Conservation (phyloP, 2,329 filamentous ascomycete species). For the Talaromyces piceae region DNA sequence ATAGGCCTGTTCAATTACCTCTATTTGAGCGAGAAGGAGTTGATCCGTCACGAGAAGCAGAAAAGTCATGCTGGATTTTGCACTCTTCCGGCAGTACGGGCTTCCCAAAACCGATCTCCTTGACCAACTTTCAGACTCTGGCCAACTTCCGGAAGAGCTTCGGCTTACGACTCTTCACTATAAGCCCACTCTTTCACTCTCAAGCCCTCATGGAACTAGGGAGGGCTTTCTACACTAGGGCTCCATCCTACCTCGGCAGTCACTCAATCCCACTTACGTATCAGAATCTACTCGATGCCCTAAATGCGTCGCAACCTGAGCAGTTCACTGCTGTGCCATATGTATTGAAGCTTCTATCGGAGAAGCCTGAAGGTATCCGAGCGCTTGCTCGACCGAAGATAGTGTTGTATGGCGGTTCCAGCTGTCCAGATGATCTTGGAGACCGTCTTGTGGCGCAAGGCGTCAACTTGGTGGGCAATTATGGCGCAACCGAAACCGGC, state of each 20-base stretch:
- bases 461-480: conserved; percentile 50
- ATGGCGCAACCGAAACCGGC: conserved; percentile 56
- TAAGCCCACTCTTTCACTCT: conserved; percentile 2
- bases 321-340: conserved; percentile 6
- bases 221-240: background rate
- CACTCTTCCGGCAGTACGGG: conserved; percentile 16
- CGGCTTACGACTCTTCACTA: conserved; percentile 2
- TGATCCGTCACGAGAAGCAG: background rate
- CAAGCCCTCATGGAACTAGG: conserved; percentile 1
- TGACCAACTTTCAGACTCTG: conserved; percentile 1
- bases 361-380: background rate
- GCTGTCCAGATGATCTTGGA: conserved; percentile 54
- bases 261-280: conserved; percentile 1
- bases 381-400: conserved; percentile 40
- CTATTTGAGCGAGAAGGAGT: background rate
- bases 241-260: background rate
- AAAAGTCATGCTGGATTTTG: conserved; percentile 14
- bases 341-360: conserved; percentile 1
- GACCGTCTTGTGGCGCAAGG: conserved; percentile 46
- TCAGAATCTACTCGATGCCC: conserved; percentile 3
- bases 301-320: background rate
- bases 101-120: conserved; percentile 14
- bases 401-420: conserved; percentile 52
- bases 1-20: background rate
- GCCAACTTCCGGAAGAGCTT: conserved; percentile 4